Conservation (phyloP, 2,329 filamentous ascomycete species). For the Septoria petroselini region DNA sequence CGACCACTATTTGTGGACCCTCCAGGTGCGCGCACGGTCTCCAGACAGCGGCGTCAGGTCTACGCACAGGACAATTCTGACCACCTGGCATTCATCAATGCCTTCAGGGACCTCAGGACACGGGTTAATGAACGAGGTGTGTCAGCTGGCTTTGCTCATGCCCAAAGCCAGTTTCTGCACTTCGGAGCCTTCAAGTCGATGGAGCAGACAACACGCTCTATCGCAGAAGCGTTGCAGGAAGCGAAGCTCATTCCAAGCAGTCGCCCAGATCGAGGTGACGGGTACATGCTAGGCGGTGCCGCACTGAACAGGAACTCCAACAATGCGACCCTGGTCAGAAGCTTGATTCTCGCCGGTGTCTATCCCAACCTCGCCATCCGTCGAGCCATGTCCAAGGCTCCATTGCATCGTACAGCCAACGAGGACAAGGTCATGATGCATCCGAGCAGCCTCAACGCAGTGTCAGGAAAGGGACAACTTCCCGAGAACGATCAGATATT, state of each 20-base stretch:
- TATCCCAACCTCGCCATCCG: slow-evolving; percentile 47
- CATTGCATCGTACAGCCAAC: slow-evolving; percentile 30
- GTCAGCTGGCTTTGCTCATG: slow-evolving; percentile 34
- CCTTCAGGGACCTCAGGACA: slow-evolving; percentile 42
- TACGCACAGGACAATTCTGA: slow-evolving; percentile 46
- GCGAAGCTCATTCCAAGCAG: slow-evolving; percentile 37
- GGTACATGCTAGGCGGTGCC: slow-evolving; percentile 22
- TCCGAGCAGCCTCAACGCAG: slow-evolving; percentile 29
- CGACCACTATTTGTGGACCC: slow-evolving; percentile 39
- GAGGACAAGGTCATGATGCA: slow-evolving; percentile 34
- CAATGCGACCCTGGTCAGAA: slow-evolving; percentile 46
- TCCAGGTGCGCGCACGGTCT: slow-evolving; percentile 28
- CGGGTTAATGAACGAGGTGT: slow-evolving; percentile 35
- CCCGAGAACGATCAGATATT: slow-evolving; percentile 16
- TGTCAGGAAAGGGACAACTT: background rate
- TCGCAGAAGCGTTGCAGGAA: slow-evolving; percentile 40
- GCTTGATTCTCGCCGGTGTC: slow-evolving; percentile 46
- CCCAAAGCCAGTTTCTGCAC: slow-evolving; percentile 38
- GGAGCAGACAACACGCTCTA: slow-evolving; percentile 39
- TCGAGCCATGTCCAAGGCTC: slow-evolving; percentile 14
- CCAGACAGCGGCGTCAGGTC: slow-evolving; percentile 28
- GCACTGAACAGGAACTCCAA: slow-evolving; percentile 47
- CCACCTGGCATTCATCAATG: slow-evolving; percentile 47
- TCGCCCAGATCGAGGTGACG: background rate
- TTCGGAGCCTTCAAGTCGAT: slow-evolving; percentile 39